Evolutionary conservation across 495 filamentous ascomycete species (phyloP), one percentile per base, ranked within the genome.

Genomic region (Daldinia caldariorum): DNA sequence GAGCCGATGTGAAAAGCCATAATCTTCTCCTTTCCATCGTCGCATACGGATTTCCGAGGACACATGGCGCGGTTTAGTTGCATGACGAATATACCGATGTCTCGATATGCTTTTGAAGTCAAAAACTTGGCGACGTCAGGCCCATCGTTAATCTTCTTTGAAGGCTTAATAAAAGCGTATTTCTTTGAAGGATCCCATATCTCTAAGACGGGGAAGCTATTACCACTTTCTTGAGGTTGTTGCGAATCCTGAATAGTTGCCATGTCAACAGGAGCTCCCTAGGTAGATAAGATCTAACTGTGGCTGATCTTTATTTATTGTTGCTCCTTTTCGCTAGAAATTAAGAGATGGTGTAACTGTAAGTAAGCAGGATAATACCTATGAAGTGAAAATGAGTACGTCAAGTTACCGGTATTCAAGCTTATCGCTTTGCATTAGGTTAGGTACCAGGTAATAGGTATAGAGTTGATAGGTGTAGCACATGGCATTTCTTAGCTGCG

Each of bases 21-120:
- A 32, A 82, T 68, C 58, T 75, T 78, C 6, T 78, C 70, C 29
- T 72, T 70, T 56, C 64, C 71, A 13, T 76, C 69, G 22, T 73
- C 71, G 22, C 66, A 76, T 16, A 58, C 39, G 3, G 71, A 69
- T 41, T 83, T 82, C 32, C 87, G 82, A 3, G 95, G 94, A 74
- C 94, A 93, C 83, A 98, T 89, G 16, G 93, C 87, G 43, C 89
- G 87, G 76, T 97, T 98, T 31, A 99, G 86, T 79, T 98, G 95
- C 50, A 96, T 78, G 6, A 98, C 78, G 75, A 97, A 99, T 50
- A 86, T 85, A 81, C 91, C 89, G 37, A 98, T 92, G 77, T 97
- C 91, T 49, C 84, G 83, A 79, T 98, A 97, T 14, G 92, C 95
- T 76, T 84, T 87, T 32, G 93, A 92, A 31, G 84, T 83, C 35